Evolutionary conservation across 1,139 yeast species (phyloP).

Genomic region (Yamadazyma songkhlaensis): DNA sequence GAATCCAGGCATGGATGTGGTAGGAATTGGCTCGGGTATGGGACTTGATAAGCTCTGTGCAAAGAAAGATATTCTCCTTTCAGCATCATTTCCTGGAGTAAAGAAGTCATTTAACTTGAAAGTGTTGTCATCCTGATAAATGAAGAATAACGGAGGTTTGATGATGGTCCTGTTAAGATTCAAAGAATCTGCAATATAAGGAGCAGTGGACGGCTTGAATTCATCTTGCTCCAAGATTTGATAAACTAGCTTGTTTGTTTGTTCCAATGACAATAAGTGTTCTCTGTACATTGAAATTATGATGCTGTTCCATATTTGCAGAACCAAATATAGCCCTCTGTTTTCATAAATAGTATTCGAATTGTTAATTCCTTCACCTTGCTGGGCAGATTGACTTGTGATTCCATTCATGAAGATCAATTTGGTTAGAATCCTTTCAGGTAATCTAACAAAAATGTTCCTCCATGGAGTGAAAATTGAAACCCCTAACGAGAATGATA

Average conservation of each 20-base stretch:
- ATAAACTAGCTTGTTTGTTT: slow-evolving; percentile 53
- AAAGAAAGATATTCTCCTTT: slow-evolving; percentile 78
- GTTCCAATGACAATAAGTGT: slow-evolving; percentile 72
- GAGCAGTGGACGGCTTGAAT: no score
- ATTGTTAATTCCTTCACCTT: no score
- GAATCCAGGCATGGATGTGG: slow-evolving; percentile 75
- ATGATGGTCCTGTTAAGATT: slow-evolving; percentile 25
- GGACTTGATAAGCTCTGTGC: slow-evolving; percentile 85
- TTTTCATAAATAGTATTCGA: neutral
- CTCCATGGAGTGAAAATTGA: slow-evolving; percentile 89
- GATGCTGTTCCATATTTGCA: slow-evolving; percentile 81
- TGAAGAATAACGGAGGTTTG: slow-evolving; percentile 65
- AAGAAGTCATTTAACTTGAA: slow-evolving; percentile 39
- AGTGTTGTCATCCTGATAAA: slow-evolving; percentile 66
- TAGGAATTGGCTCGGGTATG: slow-evolving; percentile 68
- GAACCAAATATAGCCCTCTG: slow-evolving; percentile 26
- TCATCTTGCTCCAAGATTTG: slow-evolving; percentile 18
- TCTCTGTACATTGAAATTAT: slow-evolving; percentile 74
- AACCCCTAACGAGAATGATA: slow-evolving; percentile 72
- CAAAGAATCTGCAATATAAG: slow-evolving; percentile 15
- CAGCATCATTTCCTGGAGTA: slow-evolving; percentile 67
- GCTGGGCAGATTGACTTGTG: slow-evolving; percentile 21
- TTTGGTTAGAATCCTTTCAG: slow-evolving; percentile 69
- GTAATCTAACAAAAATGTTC: slow-evolving; percentile 70
- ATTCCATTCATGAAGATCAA: slow-evolving; percentile 46